phyloP scores from a whole-genome alignment of 176 grass and related monocot genomes.

The Aegilops umbellulata region DNA sequence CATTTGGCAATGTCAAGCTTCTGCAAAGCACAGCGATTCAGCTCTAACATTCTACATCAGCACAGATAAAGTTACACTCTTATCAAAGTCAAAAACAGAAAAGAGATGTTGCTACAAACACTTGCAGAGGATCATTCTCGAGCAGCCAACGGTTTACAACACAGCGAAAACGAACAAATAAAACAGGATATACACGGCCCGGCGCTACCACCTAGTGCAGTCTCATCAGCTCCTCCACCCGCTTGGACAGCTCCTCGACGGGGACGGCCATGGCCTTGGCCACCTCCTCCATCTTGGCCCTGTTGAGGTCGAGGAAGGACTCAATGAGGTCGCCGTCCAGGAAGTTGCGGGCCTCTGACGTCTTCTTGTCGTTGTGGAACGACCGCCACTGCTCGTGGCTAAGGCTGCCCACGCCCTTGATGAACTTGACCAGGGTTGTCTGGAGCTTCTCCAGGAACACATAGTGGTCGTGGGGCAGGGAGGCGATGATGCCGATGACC shows the following conservation, averaged over 20 bases:
- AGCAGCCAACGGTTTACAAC: not conserved
- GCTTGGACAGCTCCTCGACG: slow-evolving; percentile 84
- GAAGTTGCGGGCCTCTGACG: slow-evolving; percentile 54
- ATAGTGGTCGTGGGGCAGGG: slow-evolving; percentile 78
- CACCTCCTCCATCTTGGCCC: slow-evolving; percentile 77
- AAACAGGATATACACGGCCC: not conserved
- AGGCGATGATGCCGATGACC: slow-evolving; percentile 83
- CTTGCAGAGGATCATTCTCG: not conserved
- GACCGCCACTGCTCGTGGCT: slow-evolving; percentile 91
- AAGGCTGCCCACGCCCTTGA: slow-evolving; percentile 81
- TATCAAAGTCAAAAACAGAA: not conserved
- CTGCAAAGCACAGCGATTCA: not conserved
- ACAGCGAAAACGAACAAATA: not conserved
- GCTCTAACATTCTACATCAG: not conserved
- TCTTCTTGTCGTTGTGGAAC: slow-evolving; percentile 85
- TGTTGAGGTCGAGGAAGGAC: slow-evolving; percentile 81
- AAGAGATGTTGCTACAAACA: not conserved
- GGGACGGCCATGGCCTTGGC: slow-evolving; percentile 59
- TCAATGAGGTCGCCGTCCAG: slow-evolving; percentile 92
- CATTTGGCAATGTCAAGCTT: not conserved
- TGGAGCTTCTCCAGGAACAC: slow-evolving; percentile 88
- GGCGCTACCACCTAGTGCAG: slow-evolving; percentile 59
- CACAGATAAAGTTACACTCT: no score
- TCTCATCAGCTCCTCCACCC: slow-evolving; percentile 89
- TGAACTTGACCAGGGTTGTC: slow-evolving; percentile 64